phyloP scores from a whole-genome alignment of 805 yeast genomes.

The Zygotorulaspora sp. region DNA sequence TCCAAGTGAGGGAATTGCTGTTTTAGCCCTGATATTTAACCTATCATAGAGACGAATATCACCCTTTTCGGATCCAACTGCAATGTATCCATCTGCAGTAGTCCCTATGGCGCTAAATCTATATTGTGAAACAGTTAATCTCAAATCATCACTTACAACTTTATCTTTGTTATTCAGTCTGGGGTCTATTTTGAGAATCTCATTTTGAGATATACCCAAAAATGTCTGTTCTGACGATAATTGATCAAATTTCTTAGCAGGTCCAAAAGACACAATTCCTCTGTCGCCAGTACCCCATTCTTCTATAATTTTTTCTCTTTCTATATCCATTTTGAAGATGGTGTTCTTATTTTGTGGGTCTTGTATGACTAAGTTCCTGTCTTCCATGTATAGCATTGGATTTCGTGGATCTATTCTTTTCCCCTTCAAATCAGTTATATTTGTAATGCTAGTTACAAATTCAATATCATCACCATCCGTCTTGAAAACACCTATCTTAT shows the following conservation, averaged over 20 bases:
- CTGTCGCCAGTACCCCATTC: constrained; percentile 64
- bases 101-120: constrained; percentile 61
- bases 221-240: constrained; percentile 69
- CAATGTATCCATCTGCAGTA: constrained; percentile 68
- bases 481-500: constrained; percentile 75
- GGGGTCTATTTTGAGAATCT: constrained; percentile 77
- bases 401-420: constrained; percentile 51
- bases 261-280: constrained; percentile 57
- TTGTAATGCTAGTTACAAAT: constrained; percentile 63
- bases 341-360: constrained; percentile 42
- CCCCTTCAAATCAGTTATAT: constrained; percentile 50
- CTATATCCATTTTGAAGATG: constrained; percentile 72
- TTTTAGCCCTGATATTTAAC: constrained; percentile 71
- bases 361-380: constrained; percentile 62
- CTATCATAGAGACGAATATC: constrained; percentile 69
- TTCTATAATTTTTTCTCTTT: constrained; percentile 76
- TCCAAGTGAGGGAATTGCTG: constrained; percentile 77
- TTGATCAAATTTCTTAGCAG: constrained; percentile 70
- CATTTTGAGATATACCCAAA: constrained; percentile 60
- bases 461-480: constrained; percentile 46
- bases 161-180: constrained; percentile 53
- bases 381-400: constrained; percentile 75
- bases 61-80: constrained; percentile 72
- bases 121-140: constrained; percentile 51
- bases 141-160: constrained; percentile 52